phyloP scores from a whole-genome alignment of 164 flowering plant species.

The Nelumbo lutea region DNA sequence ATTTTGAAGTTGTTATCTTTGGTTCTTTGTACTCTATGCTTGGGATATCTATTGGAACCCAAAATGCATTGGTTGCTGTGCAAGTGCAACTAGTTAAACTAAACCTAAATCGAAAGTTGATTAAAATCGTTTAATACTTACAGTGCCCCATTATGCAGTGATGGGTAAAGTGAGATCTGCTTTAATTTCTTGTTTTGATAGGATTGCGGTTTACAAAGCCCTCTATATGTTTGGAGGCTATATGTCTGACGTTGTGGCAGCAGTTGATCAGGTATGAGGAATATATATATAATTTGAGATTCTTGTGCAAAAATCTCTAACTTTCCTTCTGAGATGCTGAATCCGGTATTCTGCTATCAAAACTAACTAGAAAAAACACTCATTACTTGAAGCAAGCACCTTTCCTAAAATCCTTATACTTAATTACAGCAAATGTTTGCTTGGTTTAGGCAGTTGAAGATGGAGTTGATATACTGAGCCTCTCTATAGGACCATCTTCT shows the following conservation, averaged over 20 bases:
- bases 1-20: neutral
- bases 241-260: constrained; percentile 66
- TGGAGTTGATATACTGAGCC: constrained; percentile 58
- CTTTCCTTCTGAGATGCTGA: too few relatives aligned
- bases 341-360: too few relatives aligned
- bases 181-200: constrained; percentile 3
- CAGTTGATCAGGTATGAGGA: constrained; percentile 49
- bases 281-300: neutral
- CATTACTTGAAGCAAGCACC: too few relatives aligned
- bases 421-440: neutral
- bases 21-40: neutral
- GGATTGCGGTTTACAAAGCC: constrained; percentile 70
- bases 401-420: too few relatives aligned
- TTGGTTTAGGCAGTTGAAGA: constrained; percentile 54
- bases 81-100: too few relatives aligned
- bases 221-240: constrained; percentile 50
- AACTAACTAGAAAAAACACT: neutral
- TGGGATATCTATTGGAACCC: neutral
- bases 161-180: too few relatives aligned
- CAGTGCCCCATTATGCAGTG: too few relatives aligned
- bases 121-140: too few relatives aligned
- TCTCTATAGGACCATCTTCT: constrained; percentile 51
- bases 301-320: neutral
- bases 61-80: neutral
- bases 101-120: too few relatives aligned